Evolutionary conservation across 1,284 basidiomycete species (phyloP), one percentile per base, ranked within the genome.

Genomic region (Puccinia novopanici): DNA sequence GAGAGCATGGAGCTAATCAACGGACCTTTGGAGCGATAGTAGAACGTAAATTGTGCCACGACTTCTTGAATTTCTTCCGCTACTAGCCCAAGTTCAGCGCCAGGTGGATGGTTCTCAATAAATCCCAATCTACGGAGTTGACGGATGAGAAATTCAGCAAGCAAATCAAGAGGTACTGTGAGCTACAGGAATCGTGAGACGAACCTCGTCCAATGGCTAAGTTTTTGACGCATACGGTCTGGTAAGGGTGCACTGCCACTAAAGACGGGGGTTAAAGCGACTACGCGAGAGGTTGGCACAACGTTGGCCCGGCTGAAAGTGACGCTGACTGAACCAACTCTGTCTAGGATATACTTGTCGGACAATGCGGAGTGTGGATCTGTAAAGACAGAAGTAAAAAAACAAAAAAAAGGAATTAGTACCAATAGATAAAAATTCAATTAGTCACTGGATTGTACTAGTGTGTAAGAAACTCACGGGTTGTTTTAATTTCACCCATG

Each of bases 201-300:
- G 48, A 0, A 80, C 77, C 70, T 80, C 12, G 77, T 80, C 77
- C 77, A 80, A 65, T 80, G 77, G 68, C 77, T 80, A 9, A 80
- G 3, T 50, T 72, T 71, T 65, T 63, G 68, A 63, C 68, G 52
- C 68, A 80, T 80, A 24, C 77, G 68, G 1, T 80, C 68, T 27
- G 77, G 77, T 57, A 80, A 72, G 37, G 77, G 77, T 10, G 77
- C 77, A 40, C 68, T 70, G 5, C 77, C 77, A 52, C 57, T 80
- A 24, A 80, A 80, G 9, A 72, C 77, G 22, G 77, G 77, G 6
- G 57, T 24, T 30, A 80, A 45, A 30, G 77, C 54, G 13, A 80
- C 77, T 12, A 80, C 77, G 63, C 59, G 77, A 42, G 67, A 72
- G 22, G 77, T 80, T 4, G 77, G 77, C 9, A 80, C 77, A 22